These are phyloP conservation scores for Rhizopus delemar DNA, from an alignment of 371 early-diverging fungal species.

Conservation along the genomic window DNA sequence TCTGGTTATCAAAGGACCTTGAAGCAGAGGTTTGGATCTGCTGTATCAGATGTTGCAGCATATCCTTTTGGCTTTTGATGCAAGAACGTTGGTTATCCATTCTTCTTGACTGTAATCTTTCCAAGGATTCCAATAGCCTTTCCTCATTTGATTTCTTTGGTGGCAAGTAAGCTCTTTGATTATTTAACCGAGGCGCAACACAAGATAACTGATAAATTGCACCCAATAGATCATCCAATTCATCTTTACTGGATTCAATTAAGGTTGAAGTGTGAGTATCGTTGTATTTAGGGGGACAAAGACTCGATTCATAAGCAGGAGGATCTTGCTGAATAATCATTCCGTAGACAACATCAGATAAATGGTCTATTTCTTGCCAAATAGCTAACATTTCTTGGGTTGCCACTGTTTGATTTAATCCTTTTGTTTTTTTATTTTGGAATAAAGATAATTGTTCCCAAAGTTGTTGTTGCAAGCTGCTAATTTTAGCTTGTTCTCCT, in stretches of 20 bases:
- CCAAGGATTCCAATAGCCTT: slow-evolving; percentile 30
- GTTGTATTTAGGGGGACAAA: slow-evolving; percentile 12
- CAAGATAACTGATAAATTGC: slow-evolving; percentile 52
- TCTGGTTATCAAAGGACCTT: slow-evolving; percentile 36
- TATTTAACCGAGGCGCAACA: slow-evolving; percentile 50
- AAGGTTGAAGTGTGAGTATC: neutral
- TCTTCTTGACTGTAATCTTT: slow-evolving; percentile 37
- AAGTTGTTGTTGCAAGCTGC: slow-evolving; percentile 26
- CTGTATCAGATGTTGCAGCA: slow-evolving; percentile 21
- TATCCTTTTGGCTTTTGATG: slow-evolving; percentile 11
- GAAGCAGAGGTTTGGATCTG: slow-evolving; percentile 32
- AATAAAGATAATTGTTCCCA: slow-evolving; percentile 30
- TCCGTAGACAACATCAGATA: slow-evolving; percentile 36
- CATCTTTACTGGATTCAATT: slow-evolving; percentile 21
- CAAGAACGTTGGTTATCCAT: slow-evolving; percentile 38
- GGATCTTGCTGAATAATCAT: slow-evolving; percentile 12
- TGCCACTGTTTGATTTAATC: slow-evolving; percentile 4
- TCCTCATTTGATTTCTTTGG: slow-evolving; percentile 43
- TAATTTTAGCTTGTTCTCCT: neutral
- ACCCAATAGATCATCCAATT: slow-evolving; percentile 51
- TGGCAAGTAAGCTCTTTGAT: slow-evolving; percentile 52
- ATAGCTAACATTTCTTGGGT: slow-evolving; percentile 29
- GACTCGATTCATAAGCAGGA: slow-evolving; percentile 11
- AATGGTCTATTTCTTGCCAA: slow-evolving; percentile 46
- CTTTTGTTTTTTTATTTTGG: slow-evolving; percentile 18